These are phyloP conservation scores for Pleurotus sapidus DNA, from an alignment of 768 basidiomycete genomes.

Conservation along the genomic window DNA sequence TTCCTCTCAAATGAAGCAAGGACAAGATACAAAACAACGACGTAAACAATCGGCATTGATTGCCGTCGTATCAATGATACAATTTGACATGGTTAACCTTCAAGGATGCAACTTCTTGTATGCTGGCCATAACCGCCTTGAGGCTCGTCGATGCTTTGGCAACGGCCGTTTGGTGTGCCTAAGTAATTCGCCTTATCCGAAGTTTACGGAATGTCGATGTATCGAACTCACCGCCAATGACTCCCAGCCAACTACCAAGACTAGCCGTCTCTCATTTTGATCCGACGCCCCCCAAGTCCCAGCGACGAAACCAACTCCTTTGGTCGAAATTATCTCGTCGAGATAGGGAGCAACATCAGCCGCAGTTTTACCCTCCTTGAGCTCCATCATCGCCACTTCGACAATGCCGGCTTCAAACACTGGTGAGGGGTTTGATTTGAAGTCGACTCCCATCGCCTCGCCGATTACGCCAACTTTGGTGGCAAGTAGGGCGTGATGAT, in stretches of 20 bases:
- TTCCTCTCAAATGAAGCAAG: no score
- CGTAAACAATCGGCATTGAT: no score
- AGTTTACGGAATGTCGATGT: background rate
- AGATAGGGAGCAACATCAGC: background rate
- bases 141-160: background rate
- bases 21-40: no score
- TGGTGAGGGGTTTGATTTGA: background rate
- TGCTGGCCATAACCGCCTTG: background rate
- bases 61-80: no score
- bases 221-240: background rate
- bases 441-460: background rate
- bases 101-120: background rate
- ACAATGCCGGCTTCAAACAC: background rate
- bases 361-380: background rate
- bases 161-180: background rate
- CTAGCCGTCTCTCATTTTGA: background rate
- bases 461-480: background rate
- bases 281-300: background rate
- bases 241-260: constrained; percentile 1
- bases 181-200: background rate
- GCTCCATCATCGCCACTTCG: background rate
- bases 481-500: background rate
- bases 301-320: background rate
- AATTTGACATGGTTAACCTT: background rate
- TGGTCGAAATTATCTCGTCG: background rate